Conservation (phyloP, 2,329 filamentous ascomycete genomes). For the Trichoderma harzianum region DNA sequence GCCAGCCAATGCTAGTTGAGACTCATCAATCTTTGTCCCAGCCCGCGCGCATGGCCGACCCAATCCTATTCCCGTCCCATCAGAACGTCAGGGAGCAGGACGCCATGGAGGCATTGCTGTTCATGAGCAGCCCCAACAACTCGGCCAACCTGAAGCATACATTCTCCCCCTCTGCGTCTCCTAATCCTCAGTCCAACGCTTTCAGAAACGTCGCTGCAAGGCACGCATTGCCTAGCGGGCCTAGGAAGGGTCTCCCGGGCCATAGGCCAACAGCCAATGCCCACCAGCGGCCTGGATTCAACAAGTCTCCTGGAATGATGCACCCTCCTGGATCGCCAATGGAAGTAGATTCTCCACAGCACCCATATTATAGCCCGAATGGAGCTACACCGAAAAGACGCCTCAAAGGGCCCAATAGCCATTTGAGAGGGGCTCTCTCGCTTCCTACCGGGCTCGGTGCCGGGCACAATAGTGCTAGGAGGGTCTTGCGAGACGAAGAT, state of each 20-base stretch:
- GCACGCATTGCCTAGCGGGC: conserved; percentile 45
- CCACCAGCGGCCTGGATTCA: conserved; percentile 47
- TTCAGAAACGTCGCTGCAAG: conserved; percentile 24
- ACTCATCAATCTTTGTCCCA: conserved; percentile 31
- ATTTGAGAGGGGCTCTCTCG: conserved; percentile 42
- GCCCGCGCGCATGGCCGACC: conserved; percentile 37
- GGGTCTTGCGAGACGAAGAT: conserved; percentile 50
- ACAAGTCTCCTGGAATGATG: conserved; percentile 41
- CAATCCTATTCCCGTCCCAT: conserved; percentile 61
- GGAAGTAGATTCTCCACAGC: conserved; percentile 42
- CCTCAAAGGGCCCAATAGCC: conserved; percentile 38
- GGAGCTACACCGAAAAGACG: conserved; percentile 43
- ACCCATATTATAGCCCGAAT: conserved; percentile 26
- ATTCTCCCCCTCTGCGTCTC: conserved; percentile 45
- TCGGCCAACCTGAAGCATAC: conserved; percentile 59
- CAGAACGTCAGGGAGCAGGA: conserved; percentile 73
- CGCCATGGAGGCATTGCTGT: conserved; percentile 74
- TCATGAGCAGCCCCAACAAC: conserved; percentile 77
- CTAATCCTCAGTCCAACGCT: conserved; percentile 27
- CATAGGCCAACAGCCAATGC: conserved; percentile 40
- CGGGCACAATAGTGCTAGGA: conserved; percentile 36
- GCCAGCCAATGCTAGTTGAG: conserved; percentile 34
- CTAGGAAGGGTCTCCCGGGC: conserved; percentile 51
- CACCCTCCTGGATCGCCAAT: conserved; percentile 43
- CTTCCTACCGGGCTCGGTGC: conserved; percentile 48